phyloP scores from a whole-genome alignment of 2,329 filamentous ascomycete genomes.

The Nigrospora sphaerica region DNA sequence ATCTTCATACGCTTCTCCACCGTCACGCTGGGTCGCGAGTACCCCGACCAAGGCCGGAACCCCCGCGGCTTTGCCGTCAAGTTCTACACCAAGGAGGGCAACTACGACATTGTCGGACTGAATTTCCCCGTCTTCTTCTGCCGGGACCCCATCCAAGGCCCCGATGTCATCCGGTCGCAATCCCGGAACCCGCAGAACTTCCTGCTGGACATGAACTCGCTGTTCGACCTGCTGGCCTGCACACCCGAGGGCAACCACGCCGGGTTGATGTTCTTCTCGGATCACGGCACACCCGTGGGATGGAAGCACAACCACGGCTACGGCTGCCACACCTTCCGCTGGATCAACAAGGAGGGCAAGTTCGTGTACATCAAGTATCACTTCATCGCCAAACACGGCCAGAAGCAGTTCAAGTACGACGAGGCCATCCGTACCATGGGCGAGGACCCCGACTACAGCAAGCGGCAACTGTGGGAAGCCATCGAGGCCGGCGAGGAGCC shows the following conservation, averaged over 20 bases:
- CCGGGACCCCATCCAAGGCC: constrained; percentile 37
- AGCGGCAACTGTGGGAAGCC: constrained; percentile 47
- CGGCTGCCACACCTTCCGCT: constrained; percentile 39
- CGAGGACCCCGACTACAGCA: constrained; percentile 43
- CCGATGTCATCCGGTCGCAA: constrained; percentile 39
- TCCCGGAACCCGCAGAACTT: constrained; percentile 38
- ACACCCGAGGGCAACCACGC: constrained; percentile 40
- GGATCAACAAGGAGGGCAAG: constrained; percentile 36
- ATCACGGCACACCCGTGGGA: constrained; percentile 39
- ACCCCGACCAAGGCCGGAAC: constrained; percentile 26
- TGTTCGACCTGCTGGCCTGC: constrained; percentile 40
- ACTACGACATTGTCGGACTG: constrained; percentile 39
- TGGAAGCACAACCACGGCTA: constrained; percentile 35
- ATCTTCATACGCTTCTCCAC: constrained; percentile 51
- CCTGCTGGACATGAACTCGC: constrained; percentile 37
- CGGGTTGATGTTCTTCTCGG: constrained; percentile 40
- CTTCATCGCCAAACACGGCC: constrained; percentile 37
- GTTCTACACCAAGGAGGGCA: constrained; percentile 61
- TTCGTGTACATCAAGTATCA: constrained; percentile 46
- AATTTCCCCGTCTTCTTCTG: constrained; percentile 44
- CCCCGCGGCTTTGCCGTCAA: constrained; percentile 61
- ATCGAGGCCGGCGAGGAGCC: constrained; percentile 45
- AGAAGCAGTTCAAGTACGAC: constrained; percentile 36
- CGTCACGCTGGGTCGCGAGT: constrained; percentile 13
- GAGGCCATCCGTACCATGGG: constrained; percentile 37